Base-by-base conservation (phyloP, 768 basidiomycete species). In the Mycena capillaripes region DNA sequence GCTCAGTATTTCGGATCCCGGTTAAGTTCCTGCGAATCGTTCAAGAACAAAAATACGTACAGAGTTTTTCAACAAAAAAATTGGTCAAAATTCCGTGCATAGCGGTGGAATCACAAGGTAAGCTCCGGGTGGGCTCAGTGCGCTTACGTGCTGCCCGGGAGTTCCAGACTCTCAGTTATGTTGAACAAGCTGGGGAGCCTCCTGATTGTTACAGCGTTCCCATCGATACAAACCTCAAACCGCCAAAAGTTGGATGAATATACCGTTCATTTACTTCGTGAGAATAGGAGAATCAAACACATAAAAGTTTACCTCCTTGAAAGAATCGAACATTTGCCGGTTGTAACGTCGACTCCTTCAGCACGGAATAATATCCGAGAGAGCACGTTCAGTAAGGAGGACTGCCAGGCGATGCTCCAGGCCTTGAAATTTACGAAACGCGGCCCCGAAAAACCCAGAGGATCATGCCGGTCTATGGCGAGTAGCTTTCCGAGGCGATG, bases 51-150 rank as follows among this genome's bases (percentile, higher is more conserved):
- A 23, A 59, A 42, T 10, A 42, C 23, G 34, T 10, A 10, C 25
- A 34, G 16, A 1, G 23, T 16, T 56, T 17, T 5, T 2, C 17
- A 25, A 63, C 17, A 36, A 8, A 5, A 10, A 34, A 34, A 10
- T 27, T 52, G 23, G 3, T 5, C 23, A 25, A 16, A 29, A 53
- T 23, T 50, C 62, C 62, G 62, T 38, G 55, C 17, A 17, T 48
- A 8, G n/a, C 62, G 62, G 69, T 32, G 34, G 62, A 58, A 65
- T 70, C 34, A 50, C 4, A 19, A 48, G 46, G 46, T 65, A 70
- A 59, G 36, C 25, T 58, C 11, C 9, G 17, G 34, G 52, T 25
- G 48, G 48, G 10, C 3, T 25, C 50, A 50, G 30, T 23, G 59
- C 14, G 34, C 42, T 46, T 70, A 70, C 69, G 55, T 50, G 40